Base-by-base conservation (phyloP, 139 green algal genomes). In the Edaphochlamys debaryana region DNA sequence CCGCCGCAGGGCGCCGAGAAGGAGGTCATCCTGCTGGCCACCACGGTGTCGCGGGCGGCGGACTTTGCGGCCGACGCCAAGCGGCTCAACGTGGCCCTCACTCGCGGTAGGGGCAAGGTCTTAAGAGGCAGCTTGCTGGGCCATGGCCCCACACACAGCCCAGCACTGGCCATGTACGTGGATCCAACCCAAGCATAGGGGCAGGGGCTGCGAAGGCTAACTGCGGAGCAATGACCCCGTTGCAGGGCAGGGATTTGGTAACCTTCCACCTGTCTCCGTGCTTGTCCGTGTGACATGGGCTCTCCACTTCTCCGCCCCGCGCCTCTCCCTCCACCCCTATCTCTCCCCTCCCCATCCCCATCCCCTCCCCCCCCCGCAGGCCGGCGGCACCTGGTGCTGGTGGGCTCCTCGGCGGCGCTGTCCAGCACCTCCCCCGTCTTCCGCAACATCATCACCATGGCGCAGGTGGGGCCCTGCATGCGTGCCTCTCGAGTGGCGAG, bases 81-180 rank as follows among this genome's bases (percentile, higher is more conserved):
- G n/a, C 90, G 95, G 22, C 86, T 98, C 29, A 96, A 96, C 73
- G 95, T 98, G 40, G 95, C 95, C 5, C 87, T 98, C 0, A 98
- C 93, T 0, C 82, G 95, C 13, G 95, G 75, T 81, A 40, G 32
- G 71, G 20, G 5, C 20, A 34, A 5, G 15, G 5, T 40, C 5
- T 0, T 25, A 8, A 20, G 20, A 1, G 19, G 67, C 22, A 52
- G 19, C 23, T 34, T n/a, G 13, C 4, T 54, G 22, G 29, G n/a
- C n/a, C 4, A 23, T 73, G n/a, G n/a, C n/a, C 22, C 5, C 5
- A 23, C 20, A 73, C 6, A 34, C 67, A 0, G 38, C 32, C 8
- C 27, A 29, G n/a, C n/a, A n/a, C n/a, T 27, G 13, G 58, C 29
- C 30, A 67, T 36, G 29, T 29, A 29, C 52, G 52, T 62, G 9